Evolutionary conservation across 169 alveolate genomes (phyloP).

Genomic region (Plasmodium relictum): DNA sequence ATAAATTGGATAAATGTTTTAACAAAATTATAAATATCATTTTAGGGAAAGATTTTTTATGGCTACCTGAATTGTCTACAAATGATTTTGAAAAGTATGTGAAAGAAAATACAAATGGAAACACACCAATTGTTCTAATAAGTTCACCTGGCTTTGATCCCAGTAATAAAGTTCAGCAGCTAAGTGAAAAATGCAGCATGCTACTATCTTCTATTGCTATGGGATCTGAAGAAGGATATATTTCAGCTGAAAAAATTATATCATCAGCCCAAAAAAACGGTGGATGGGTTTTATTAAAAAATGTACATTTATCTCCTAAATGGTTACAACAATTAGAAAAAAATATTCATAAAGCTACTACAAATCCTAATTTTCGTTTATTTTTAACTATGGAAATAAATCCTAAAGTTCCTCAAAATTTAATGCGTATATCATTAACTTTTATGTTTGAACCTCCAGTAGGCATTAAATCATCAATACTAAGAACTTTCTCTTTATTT

Average conservation of each 20-base stretch:
- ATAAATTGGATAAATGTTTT: constrained; percentile 90
- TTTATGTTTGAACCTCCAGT: constrained; percentile 98
- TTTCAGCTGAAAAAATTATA: constrained; percentile 94
- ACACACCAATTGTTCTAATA: constrained; percentile 93
- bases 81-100: constrained; percentile 90
- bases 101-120: constrained; percentile 91
- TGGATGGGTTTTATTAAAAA: constrained; percentile 97
- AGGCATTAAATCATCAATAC: constrained; percentile 95
- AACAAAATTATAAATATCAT: constrained; percentile 89
- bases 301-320: constrained; percentile 97
- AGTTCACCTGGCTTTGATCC: constrained; percentile 99
- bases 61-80: constrained; percentile 90
- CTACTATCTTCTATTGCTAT: constrained; percentile 95
- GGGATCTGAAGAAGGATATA: constrained; percentile 97
- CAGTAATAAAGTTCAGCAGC: constrained; percentile 91
- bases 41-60: constrained; percentile 91
- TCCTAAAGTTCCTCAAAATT: constrained; percentile 93
- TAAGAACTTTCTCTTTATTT: constrained; percentile 89
- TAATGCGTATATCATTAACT: constrained; percentile 94
- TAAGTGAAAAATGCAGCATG: constrained; percentile 92
- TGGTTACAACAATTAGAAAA: constrained; percentile 97
- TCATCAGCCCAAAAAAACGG: constrained; percentile 95
- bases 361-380: constrained; percentile 93
- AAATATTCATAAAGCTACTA: constrained; percentile 91
- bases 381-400: constrained; percentile 98